Evolutionary conservation across 257 asterid species (phyloP), one percentile per base, ranked within the genome.

Genomic region (Leptodermis oblonga): DNA sequence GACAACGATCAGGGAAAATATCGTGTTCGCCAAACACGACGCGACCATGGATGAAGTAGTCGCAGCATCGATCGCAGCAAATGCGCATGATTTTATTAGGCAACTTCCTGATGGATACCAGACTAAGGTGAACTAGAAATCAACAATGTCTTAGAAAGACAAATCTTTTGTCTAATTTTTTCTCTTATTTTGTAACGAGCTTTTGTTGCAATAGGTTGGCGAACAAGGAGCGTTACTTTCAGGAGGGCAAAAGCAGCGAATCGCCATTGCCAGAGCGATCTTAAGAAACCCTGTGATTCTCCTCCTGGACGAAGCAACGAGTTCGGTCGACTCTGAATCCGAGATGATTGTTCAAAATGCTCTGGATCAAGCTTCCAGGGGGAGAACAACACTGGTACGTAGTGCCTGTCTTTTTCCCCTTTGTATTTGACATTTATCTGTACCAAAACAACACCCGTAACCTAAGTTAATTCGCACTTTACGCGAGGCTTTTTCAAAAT

Each of bases 291-390:
- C 97, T 1, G 83, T 77, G 45, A 85, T 90, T 71, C 95, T 90
- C 73, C 81, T 90, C 15, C 95, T 90, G 15, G 97, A 90, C 51
- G 97, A 90, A 70, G 97, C 97, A 25, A 90, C 97, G 26, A 91
- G 97, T 71, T 96, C 97, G 15, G 93, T 91, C 37, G 97, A 87
- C 65, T 82, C 95, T 26, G 96, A 89, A 64, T 91, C 97, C 7
- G 96, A 91, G 70, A 82, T 74, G 58, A 86, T 87, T 22, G 93
- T 91, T 49, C 97, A 91, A 34, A 74, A 72, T 69, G 97, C 97
- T 8, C 79, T 91, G 2, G 95, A 89, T 80, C 88, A 89, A 81
- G 95, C 95, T 56, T 85, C 91, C 34, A 69, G 83, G 81, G 96
- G 97, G 66, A 83, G 96, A 82, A 89, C 97, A 0, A 91, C 97